Evolutionary conservation across 139 green algal genomes (phyloP).

Genomic region (Parachlorella kessleri): DNA sequence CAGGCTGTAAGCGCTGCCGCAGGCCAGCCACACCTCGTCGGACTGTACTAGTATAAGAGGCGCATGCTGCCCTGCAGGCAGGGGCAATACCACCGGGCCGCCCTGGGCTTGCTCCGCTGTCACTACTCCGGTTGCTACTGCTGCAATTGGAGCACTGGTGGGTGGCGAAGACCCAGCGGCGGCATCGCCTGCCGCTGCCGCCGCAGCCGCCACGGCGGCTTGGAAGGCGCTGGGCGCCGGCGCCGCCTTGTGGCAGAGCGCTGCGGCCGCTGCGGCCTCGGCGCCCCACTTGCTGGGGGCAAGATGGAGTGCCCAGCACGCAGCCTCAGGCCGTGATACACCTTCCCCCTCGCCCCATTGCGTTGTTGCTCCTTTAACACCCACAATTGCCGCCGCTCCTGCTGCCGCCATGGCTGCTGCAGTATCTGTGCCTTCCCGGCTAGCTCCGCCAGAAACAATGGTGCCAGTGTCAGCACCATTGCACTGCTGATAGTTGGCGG

Average conservation of each 20-base stretch:
- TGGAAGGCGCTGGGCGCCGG: conserved; percentile 3
- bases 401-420: too few relatives aligned
- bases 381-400: background rate
- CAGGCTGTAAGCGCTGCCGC: conserved; percentile 27
- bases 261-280: background rate
- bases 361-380: too few relatives aligned
- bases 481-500: background rate
- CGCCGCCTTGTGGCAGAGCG: background rate
- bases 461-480: background rate
- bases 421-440: too few relatives aligned
- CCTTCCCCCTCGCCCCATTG: background rate
- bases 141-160: too few relatives aligned
- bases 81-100: background rate
- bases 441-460: too few relatives aligned
- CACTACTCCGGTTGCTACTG: too few relatives aligned
- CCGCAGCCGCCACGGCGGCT: conserved; percentile 1
- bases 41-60: background rate
- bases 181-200: background rate
- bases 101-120: background rate
- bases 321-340: too few relatives aligned
- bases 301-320: too few relatives aligned
- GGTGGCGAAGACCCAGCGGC: background rate
- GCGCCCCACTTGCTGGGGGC: background rate
- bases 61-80: background rate
- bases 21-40: conserved; percentile 33